Conservation (phyloP, 495 filamentous ascomycete genomes). For the Poronia punctata region DNA sequence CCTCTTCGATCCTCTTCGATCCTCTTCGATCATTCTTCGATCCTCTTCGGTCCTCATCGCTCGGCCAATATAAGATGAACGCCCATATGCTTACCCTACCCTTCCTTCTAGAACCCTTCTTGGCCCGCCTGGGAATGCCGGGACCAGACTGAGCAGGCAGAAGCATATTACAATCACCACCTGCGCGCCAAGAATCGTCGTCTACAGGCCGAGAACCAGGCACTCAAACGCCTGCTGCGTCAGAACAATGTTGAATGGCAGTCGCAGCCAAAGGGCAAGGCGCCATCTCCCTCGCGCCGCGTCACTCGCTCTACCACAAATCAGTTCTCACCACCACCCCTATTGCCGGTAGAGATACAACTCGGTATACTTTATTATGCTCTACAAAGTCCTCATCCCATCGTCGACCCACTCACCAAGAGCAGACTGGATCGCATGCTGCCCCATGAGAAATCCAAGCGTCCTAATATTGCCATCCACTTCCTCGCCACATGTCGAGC, state of each 20-base stretch:
- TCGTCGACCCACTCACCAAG: conserved; percentile 41
- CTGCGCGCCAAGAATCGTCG: conserved; percentile 26
- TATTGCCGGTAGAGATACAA: conserved; percentile 39
- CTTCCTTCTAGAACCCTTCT: conserved; percentile 7
- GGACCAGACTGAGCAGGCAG: conserved; percentile 35
- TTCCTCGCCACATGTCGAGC: conserved; percentile 38
- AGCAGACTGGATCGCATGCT: conserved; percentile 25
- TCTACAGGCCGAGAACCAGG: conserved; percentile 30
- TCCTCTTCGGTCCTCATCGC: no score
- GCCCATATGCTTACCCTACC: not conserved
- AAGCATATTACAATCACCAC: conserved; percentile 32
- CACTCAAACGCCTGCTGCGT: conserved; percentile 32
- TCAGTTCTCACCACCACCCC: conserved; percentile 19
- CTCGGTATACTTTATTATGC: conserved; percentile 37
- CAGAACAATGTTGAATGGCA: conserved; percentile 34
- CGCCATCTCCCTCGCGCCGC: not conserved
- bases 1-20: no score
- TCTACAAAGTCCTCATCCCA: conserved; percentile 35
- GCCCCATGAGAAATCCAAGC: conserved; percentile 24
- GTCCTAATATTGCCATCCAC: conserved; percentile 33
- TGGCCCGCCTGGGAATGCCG: conserved; percentile 33
- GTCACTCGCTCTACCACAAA: conserved; percentile 15
- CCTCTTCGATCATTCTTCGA: no score
- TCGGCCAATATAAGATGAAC: no score
- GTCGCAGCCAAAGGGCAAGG: conserved; percentile 9